Percentiles rank a stretch among this genome's conserved stretches.
Conservation (phyloP, 2,329 filamentous ascomycete genomes). For the Botryotinia calthae region DNA sequence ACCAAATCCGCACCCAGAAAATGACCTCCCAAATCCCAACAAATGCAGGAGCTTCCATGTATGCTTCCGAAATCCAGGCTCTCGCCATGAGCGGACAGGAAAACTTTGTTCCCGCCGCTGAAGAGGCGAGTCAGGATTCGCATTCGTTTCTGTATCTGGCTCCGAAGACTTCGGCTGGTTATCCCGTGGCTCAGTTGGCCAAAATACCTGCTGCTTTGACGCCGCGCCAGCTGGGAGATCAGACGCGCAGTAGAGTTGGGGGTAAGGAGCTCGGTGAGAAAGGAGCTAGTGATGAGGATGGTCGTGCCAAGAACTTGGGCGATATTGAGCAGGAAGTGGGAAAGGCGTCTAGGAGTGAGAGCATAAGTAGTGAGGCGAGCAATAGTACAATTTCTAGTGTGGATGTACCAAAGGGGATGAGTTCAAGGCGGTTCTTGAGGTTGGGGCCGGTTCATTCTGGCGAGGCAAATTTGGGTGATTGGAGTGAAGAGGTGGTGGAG, state of each 20-base stretch:
- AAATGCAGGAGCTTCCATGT: constrained; percentile 10
- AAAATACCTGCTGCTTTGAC: not conserved
- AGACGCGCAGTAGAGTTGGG: not conserved
- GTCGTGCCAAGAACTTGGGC: not conserved
- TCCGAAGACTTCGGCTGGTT: constrained; percentile 32
- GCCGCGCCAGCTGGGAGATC: constrained; percentile 24
- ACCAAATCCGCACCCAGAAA: constrained; percentile 11
- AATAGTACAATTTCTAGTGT: constrained; percentile 10
- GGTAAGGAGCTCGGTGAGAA: constrained; percentile 25
- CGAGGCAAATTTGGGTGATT: constrained; percentile 31
- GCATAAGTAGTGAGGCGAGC: constrained; percentile 15
- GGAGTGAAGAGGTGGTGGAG: constrained; percentile 31
- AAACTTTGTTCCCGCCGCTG: constrained; percentile 27
- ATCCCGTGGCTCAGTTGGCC: constrained; percentile 24
- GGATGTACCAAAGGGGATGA: constrained; percentile 13
- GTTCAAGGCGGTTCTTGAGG: constrained; percentile 31
- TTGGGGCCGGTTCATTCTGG: constrained; percentile 35
- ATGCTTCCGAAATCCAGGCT: constrained; percentile 15
- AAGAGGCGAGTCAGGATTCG: constrained; percentile 20
- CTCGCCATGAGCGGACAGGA: constrained; percentile 25
- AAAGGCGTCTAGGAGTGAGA: constrained; percentile 8
- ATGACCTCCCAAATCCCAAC: constrained; percentile 12
- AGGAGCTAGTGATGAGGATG: constrained; percentile 19
- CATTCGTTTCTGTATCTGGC: constrained; percentile 35
- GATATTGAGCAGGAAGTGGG: not conserved